phyloP scores from a whole-genome alignment of 2,329 filamentous ascomycete genomes.

The Penicillium frequentans region DNA sequence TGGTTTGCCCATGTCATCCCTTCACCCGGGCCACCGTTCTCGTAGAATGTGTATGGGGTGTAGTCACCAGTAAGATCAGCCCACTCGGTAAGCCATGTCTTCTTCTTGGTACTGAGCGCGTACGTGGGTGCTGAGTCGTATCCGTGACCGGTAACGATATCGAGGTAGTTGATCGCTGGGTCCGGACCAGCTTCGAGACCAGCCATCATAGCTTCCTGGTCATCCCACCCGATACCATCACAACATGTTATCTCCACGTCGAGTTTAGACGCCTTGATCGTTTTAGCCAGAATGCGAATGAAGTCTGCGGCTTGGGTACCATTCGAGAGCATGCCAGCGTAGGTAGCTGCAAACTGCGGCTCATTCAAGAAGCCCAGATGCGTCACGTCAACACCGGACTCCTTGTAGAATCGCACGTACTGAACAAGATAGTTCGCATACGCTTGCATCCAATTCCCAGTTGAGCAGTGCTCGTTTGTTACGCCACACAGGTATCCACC shows the following conservation, averaged over 20 bases:
- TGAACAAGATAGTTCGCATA: constrained; percentile 52
- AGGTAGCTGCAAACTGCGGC: constrained; percentile 40
- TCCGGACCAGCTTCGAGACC: constrained; percentile 32
- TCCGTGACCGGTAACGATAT: constrained; percentile 40
- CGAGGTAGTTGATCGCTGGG: constrained; percentile 37
- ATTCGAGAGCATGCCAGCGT: constrained; percentile 50
- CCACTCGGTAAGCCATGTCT: constrained; percentile 56
- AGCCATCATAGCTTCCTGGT: constrained; percentile 41
- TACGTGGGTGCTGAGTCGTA: constrained; percentile 44
- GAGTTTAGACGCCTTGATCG: constrained; percentile 38
- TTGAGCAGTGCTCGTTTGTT: constrained; percentile 37
- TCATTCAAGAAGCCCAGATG: constrained; percentile 49
- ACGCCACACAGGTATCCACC: constrained; percentile 51
- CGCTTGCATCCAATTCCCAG: constrained; percentile 50
- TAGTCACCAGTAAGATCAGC: constrained; percentile 45
- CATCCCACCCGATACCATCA: constrained; percentile 46
- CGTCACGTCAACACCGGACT: constrained; percentile 37
- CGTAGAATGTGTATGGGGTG: constrained; percentile 42
- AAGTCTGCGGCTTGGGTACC: constrained; percentile 53
- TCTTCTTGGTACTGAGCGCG: constrained; percentile 42
- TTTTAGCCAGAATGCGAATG: constrained; percentile 48
- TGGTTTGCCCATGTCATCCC: constrained; percentile 59
- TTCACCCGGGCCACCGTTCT: constrained; percentile 23
- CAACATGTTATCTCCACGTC: constrained; percentile 47
- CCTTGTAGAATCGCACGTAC: constrained; percentile 46